phyloP scores from a whole-genome alignment of 129 eudicot species.

The Tagetes erecta region DNA sequence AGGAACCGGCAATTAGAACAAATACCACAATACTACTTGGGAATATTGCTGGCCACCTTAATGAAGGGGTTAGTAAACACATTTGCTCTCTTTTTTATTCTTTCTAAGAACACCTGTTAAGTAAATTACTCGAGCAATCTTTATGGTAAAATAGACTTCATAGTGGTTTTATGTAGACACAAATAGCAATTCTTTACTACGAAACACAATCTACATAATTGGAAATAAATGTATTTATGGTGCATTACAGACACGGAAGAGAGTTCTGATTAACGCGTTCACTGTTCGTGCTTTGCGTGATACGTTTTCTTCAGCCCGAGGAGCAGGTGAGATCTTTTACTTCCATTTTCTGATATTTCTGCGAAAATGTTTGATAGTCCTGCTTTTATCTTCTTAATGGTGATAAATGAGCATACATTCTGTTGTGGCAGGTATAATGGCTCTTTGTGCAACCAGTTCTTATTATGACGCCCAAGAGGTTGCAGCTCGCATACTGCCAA shows the following conservation, averaged over 20 bases:
- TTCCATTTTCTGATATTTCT: not conserved
- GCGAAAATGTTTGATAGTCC: not conserved
- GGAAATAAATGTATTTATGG: constrained; percentile 18
- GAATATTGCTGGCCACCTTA: constrained; percentile 88
- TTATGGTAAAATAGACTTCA: constrained; percentile 17
- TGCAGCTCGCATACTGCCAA: constrained; percentile 88
- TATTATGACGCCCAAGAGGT: constrained; percentile 86
- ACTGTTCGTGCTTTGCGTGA: constrained; percentile 98
- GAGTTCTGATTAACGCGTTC: constrained; percentile 96
- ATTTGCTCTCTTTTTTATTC: constrained; percentile 1
- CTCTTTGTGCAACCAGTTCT: constrained; percentile 85
- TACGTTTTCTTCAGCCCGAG: constrained; percentile 92
- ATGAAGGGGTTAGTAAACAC: constrained; percentile 81
- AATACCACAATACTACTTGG: constrained; percentile 97
- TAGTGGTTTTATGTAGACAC: constrained; percentile 17
- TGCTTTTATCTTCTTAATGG: not conserved
- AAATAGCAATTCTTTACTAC: constrained; percentile 18
- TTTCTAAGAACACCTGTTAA: not conserved
- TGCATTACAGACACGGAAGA: constrained; percentile 75
- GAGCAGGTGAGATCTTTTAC: constrained; percentile 67
- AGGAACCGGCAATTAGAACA: constrained; percentile 96
- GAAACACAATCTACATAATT: constrained; percentile 12
- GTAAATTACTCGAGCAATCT: not conserved
- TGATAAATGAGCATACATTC: not conserved
- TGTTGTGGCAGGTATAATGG: constrained; percentile 80